Evolutionary conservation across 1,284 basidiomycete species (phyloP).

Genomic region (Trichosporon sp.): DNA sequence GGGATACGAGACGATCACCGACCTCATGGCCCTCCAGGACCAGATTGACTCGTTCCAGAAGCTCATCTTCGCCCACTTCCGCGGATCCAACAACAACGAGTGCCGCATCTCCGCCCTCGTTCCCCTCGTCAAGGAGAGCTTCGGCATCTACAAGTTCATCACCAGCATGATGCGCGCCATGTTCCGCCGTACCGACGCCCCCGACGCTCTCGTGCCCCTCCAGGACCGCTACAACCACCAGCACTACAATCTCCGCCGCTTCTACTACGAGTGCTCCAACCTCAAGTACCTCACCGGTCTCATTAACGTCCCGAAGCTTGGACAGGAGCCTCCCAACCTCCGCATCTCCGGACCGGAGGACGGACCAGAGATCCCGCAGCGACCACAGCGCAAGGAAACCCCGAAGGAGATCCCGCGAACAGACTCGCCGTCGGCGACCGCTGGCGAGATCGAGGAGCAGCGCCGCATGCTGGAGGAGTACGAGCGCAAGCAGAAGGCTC

Average conservation of each 20-base stretch:
- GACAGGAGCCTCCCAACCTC: conserved; percentile 94
- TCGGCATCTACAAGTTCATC: conserved; percentile 95
- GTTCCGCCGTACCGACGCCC: conserved; percentile 82
- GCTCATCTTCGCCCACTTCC: conserved; percentile 88
- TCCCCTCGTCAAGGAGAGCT: conserved; percentile 92
- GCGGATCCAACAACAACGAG: conserved; percentile 84
- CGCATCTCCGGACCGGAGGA: conserved; percentile 54
- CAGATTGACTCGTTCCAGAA: conserved; percentile 97
- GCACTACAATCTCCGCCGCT: conserved; percentile 84
- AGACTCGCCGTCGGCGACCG: conserved; percentile 62
- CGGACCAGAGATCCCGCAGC: conserved; percentile 80
- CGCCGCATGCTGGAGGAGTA: conserved; percentile 93
- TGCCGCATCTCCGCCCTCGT: conserved; percentile 90
- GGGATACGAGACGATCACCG: conserved; percentile 92
- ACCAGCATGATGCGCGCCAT: conserved; percentile 95
- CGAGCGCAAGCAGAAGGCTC: conserved; percentile 84
- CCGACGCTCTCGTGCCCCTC: conserved; percentile 79
- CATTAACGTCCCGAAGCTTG: conserved; percentile 93
- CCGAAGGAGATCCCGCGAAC: conserved; percentile 58
- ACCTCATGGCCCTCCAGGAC: conserved; percentile 92
- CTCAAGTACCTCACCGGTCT: conserved; percentile 91
- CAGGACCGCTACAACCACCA: conserved; percentile 79
- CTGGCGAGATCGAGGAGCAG: conserved; percentile 82
- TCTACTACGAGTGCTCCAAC: conserved; percentile 97
- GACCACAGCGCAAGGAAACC: conserved; percentile 61